These are phyloP conservation scores for Rhododendron henanense DNA, from an alignment of 148 eudicot species.

Conservation along the genomic window DNA sequence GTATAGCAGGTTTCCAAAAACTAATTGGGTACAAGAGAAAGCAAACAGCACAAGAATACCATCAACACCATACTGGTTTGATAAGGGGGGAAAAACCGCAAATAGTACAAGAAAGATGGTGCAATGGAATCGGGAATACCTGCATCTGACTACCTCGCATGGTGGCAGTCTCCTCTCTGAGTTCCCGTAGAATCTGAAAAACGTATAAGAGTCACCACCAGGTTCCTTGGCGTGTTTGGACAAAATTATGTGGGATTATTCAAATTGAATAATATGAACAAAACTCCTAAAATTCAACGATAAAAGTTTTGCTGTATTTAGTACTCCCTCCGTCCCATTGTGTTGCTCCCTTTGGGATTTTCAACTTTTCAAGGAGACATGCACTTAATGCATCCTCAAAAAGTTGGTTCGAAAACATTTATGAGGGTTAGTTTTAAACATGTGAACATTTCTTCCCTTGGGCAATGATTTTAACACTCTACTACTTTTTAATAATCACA, in stretches of 20 bases:
- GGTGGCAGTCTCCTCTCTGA: conserved; percentile 80
- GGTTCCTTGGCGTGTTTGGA: neutral
- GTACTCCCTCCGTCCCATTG: too few relatives aligned
- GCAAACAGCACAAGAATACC: neutral
- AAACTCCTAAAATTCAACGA: neutral
- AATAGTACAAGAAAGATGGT: neutral
- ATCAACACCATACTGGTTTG: neutral
- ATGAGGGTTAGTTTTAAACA: too few relatives aligned
- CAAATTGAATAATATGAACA: neutral
- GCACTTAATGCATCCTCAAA: too few relatives aligned
- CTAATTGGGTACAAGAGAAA: neutral
- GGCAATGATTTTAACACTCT: too few relatives aligned
- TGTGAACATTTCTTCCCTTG: too few relatives aligned
- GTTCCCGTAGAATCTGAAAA: conserved; percentile 53
- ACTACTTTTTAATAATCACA: too few relatives aligned
- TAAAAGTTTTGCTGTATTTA: neutral
- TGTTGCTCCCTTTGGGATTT: too few relatives aligned
- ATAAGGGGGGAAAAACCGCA: neutral
- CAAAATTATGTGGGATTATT: neutral
- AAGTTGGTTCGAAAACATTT: too few relatives aligned
- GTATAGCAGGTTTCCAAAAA: too few relatives aligned
- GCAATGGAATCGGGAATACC: conserved; percentile 25
- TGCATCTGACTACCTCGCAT: conserved; percentile 91
- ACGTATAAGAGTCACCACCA: neutral
- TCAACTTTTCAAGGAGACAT: too few relatives aligned